These are phyloP conservation scores for Mycena sp. DNA, from an alignment of 1,284 basidiomycete species.

Conservation along the genomic window DNA sequence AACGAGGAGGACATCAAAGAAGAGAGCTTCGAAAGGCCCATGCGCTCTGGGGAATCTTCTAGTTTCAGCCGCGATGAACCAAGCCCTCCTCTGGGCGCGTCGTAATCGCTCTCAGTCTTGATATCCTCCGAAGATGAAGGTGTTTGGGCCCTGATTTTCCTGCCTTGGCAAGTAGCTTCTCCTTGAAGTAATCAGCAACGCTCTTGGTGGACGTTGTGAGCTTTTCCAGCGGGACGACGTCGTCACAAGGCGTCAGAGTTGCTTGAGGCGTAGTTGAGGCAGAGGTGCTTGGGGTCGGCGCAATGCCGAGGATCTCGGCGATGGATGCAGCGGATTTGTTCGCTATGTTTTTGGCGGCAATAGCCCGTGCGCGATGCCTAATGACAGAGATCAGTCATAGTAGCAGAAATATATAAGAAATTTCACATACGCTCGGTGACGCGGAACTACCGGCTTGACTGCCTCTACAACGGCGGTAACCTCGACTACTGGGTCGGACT, in stretches of 20 bases:
- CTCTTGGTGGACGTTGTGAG: constrained; percentile 71
- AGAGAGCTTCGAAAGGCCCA: constrained; percentile 43
- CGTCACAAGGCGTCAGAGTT: constrained; percentile 47
- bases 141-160: constrained; percentile 32
- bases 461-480: constrained; percentile 17
- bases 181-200: constrained; percentile 76
- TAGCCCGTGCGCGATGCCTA: constrained; percentile 79
- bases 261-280: constrained; percentile 44
- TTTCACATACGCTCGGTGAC: constrained; percentile 55
- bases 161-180: constrained; percentile 60
- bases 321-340: constrained; percentile 73
- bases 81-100: constrained; percentile 48
- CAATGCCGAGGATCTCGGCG: constrained; percentile 81
- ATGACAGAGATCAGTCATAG: constrained; percentile 7
- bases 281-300: constrained; percentile 51
- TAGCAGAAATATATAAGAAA: not conserved
- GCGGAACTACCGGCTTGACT: constrained; percentile 45
- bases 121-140: constrained; percentile 30
- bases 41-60: constrained; percentile 35
- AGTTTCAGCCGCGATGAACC: constrained; percentile 42
- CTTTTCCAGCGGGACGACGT: constrained; percentile 48
- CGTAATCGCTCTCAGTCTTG: constrained; percentile 29
- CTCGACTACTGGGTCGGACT: constrained; percentile 15
- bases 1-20: constrained; percentile 45
- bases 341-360: constrained; percentile 75